Evolutionary conservation across 768 basidiomycete species (phyloP), one percentile per base, ranked within the genome.

Genomic region (Tylopilus sp.): DNA sequence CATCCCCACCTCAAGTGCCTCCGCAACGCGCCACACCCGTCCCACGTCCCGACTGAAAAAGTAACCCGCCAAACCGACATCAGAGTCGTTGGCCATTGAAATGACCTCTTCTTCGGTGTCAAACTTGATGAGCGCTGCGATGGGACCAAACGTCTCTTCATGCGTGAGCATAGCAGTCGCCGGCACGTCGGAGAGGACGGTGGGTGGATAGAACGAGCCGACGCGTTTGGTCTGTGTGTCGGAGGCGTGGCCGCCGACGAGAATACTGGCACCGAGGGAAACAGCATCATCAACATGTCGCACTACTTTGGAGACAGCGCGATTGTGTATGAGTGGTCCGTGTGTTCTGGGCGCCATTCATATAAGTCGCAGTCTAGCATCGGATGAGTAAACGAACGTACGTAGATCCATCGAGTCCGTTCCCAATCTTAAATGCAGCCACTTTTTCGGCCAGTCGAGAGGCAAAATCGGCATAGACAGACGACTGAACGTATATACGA

Each of bases 141-240:
- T 69, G 0, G 92, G 95, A 0, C 95, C 97, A 62, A 99, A 99
- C 0, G 97, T 98, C 76, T 99, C 97, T 67, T 98, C 97, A 10
- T 62, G 63, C 60, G 81, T 79, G 60, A 95, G 64, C 31, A 78
- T 71, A 10, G 91, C 88, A 23, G 78, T 73, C 20, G 70, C 33
- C 0, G 89, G 79, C 12, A 98, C 95, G 57, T 98, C 91, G 5
- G 81, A 80, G 23, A 99, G 82, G 41, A 99, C 82, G 2, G 97
- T 98, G 1, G 95, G 95, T 17, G 79, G 70, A 73, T 85, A 95
- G 79, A 93, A 95, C 44, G 79, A 74, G 23, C 78, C 79, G 3
- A 73, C 15, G 5, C 9, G 11, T 21, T 47, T 31, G 13, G 48
- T 0, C 7, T 49, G 22, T n/a, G 41, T 79, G 40, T 82, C 75